A percentile compares a stretch with the other conserved stretches of the same genome.
These are phyloP conservation scores for Periglandula ipomoeae DNA, from an alignment of 2,329 filamentous ascomycete species.

Conservation along the genomic window DNA sequence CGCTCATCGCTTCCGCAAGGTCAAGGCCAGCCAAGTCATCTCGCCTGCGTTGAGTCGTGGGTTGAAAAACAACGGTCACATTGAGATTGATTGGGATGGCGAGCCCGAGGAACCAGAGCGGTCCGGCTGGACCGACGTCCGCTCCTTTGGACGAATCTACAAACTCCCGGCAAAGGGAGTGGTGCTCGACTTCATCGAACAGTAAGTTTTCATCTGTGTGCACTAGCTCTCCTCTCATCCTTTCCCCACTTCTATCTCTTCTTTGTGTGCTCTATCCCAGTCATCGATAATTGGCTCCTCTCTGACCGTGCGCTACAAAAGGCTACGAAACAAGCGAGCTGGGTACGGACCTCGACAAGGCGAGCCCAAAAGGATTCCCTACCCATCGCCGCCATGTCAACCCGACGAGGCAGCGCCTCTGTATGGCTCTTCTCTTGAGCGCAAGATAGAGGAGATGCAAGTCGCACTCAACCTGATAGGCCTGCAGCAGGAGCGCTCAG, in stretches of 20 bases:
- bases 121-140: slow-evolving; percentile 46
- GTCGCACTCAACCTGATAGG: slow-evolving; percentile 55
- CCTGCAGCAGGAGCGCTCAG: slow-evolving; percentile 40
- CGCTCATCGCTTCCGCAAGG: slow-evolving; percentile 51
- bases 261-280: neutral
- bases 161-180: slow-evolving; percentile 56
- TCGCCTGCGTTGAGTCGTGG: slow-evolving; percentile 51
- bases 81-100: slow-evolving; percentile 57
- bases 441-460: slow-evolving; percentile 53
- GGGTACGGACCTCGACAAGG: slow-evolving; percentile 24
- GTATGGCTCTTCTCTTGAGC: slow-evolving; percentile 28
- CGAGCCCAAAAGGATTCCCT: slow-evolving; percentile 22
- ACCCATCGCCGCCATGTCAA: slow-evolving; percentile 15
- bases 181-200: slow-evolving; percentile 62
- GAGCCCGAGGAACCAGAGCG: slow-evolving; percentile 48
- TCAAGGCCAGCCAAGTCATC: slow-evolving; percentile 45
- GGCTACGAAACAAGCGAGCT: slow-evolving; percentile 28
- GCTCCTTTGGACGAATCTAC: slow-evolving; percentile 56
- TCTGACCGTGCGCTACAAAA: slow-evolving; percentile 14
- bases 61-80: slow-evolving; percentile 59
- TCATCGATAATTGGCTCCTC: neutral
- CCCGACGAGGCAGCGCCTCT: slow-evolving; percentile 12
- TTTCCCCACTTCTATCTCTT: neutral
- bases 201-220: slow-evolving; percentile 31
- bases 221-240: neutral